Evolutionary conservation across 805 yeast genomes (phyloP).

Genomic region (Schwanniomyces pseudopolymorphus): DNA sequence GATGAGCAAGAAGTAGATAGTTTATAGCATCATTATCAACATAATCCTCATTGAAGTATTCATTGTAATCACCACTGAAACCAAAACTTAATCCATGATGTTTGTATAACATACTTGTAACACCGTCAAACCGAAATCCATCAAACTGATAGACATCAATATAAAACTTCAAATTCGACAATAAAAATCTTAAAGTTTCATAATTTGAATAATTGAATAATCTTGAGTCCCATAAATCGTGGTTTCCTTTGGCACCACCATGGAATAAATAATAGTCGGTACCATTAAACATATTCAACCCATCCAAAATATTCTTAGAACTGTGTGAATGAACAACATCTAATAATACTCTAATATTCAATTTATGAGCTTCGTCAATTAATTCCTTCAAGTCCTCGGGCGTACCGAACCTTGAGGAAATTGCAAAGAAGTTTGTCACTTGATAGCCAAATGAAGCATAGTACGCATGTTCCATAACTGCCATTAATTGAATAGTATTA

Average conservation of each 20-base stretch:
- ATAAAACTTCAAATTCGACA: conserved; percentile 81
- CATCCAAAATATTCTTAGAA: conserved; percentile 91
- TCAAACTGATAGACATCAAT: conserved; percentile 84
- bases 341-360: conserved; percentile 81
- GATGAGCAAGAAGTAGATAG: conserved; percentile 89
- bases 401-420: conserved; percentile 86
- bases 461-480: conserved; percentile 98
- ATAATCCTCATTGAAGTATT: conserved; percentile 73
- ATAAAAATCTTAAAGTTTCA: conserved; percentile 83
- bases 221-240: conserved; percentile 95
- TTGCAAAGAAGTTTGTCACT: conserved; percentile 88
- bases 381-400: conserved; percentile 93
- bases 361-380: conserved; percentile 85
- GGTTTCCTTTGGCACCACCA: conserved; percentile 84
- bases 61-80: conserved; percentile 90
- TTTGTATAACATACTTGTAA: conserved; percentile 84
- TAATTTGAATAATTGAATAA: conserved; percentile 88
- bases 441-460: conserved; percentile 99
- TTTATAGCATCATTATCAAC: conserved; percentile 87
- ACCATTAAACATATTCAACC: conserved; percentile 90
- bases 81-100: conserved; percentile 94
- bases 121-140: conserved; percentile 97
- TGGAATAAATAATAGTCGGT: conserved; percentile 95
- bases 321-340: conserved; percentile 97
- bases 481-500: conserved; percentile 94